These are phyloP conservation scores for Blastobotrys mokoenaii DNA, from an alignment of 805 yeast species.

Conservation along the genomic window DNA sequence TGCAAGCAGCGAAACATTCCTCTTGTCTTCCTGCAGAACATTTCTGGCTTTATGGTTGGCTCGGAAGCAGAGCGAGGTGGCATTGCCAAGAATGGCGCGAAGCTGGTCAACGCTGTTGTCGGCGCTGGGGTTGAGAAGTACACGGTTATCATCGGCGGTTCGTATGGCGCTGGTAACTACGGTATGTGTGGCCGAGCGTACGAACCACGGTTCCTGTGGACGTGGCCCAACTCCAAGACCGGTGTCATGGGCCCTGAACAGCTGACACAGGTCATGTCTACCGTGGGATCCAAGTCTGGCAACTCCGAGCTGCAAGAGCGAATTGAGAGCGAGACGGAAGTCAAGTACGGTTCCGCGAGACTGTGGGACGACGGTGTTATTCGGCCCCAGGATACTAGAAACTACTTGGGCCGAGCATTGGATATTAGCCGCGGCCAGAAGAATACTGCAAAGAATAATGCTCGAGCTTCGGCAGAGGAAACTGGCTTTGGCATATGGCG, in stretches of 20 bases:
- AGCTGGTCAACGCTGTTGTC: conserved; percentile 27
- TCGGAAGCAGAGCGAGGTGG: conserved; percentile 29
- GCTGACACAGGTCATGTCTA: conserved; percentile 25
- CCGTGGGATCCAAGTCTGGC: conserved; percentile 22
- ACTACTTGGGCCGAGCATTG: conserved; percentile 24
- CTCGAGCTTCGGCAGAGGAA: conserved; percentile 10
- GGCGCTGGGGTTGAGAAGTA: conserved; percentile 28
- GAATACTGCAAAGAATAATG: conserved; percentile 10
- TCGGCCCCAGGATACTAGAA: conserved; percentile 24
- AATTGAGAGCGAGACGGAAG: conserved; percentile 23
- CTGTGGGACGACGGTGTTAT: conserved; percentile 29
- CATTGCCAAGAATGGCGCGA: conserved; percentile 29
- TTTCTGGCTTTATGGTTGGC: conserved; percentile 29
- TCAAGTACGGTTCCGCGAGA: conserved; percentile 24
- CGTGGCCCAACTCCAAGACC: conserved; percentile 29
- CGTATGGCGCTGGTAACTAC: conserved; percentile 29
- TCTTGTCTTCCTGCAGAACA: conserved; percentile 26
- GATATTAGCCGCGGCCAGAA: conserved; percentile 17
- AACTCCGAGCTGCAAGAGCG: conserved; percentile 18
- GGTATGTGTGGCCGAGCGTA: conserved; percentile 30
- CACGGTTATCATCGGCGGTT: conserved; percentile 27
- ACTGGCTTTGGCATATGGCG: conserved; percentile 26
- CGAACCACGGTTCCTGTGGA: conserved; percentile 26
- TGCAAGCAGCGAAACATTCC: conserved; percentile 28
- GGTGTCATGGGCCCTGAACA: conserved; percentile 30